These are phyloP conservation scores for Avena atlantica DNA, from an alignment of 176 grass and related monocot genomes.

Conservation along the genomic window DNA sequence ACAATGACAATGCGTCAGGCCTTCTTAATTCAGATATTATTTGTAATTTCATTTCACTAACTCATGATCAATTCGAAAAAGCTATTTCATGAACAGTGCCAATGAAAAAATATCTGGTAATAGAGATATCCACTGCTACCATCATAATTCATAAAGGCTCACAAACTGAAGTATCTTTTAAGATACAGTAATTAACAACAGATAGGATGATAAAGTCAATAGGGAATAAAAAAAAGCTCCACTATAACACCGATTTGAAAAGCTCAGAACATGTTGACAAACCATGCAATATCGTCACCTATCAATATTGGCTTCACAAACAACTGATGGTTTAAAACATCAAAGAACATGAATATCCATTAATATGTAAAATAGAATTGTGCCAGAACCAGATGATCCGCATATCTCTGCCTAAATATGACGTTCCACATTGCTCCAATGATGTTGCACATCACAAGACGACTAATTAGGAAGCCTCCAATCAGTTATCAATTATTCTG, in stretches of 20 bases:
- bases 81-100: not conserved
- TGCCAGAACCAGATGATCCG: not conserved
- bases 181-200: not conserved
- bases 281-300: not conserved
- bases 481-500: too few species aligned
- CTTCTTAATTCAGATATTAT: not conserved
- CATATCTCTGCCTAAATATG: not conserved
- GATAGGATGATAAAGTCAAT: constrained; percentile 7
- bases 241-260: too few species aligned
- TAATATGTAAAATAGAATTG: not conserved
- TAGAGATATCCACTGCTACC: not conserved
- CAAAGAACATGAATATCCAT: not conserved
- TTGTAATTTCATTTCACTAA: not conserved
- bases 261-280: not conserved
- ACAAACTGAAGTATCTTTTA: constrained; percentile 7
- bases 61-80: not conserved
- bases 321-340: not conserved
- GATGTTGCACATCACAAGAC: not conserved
- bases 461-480: not conserved
- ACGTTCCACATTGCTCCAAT: not conserved
- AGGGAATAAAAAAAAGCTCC: not conserved
- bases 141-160: not conserved
- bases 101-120: not conserved
- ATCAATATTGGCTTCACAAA: not conserved
- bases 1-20: not conserved